Base-by-base conservation (phyloP, 192 early-diverging fungal species). In the Ramicandelaber brevisporus region DNA sequence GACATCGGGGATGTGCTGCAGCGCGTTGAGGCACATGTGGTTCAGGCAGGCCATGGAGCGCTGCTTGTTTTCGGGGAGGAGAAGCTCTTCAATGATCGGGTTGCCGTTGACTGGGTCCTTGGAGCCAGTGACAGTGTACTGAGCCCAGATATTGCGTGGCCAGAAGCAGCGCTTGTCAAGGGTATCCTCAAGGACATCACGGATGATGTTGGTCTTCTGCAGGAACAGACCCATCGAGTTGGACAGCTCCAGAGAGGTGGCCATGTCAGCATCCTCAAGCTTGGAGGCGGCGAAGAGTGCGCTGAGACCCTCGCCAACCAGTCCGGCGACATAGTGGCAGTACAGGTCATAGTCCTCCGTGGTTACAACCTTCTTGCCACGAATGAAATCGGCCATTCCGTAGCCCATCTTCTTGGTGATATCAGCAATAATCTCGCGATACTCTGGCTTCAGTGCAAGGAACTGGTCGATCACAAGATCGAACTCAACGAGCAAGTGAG, bases 191-290 rank as follows among this genome's bases (percentile, higher is more conserved):
- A 75, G 50, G 41, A 75, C 93, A 50, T 99, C 93, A 19, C 92
- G 83, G 18, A 78, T 73, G 29, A 99, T 99, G 47, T 99, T 99
- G 20, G 75, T 73, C 61, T 96, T 96, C 67, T 99, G 93, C 40
- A 99, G 57, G 50, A 99, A 96, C 29, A 83, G 59, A 17, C 93
- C 93, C 88, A 99, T 96, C 21, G 73, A 69, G 51, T 95, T 90
- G 37, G 88, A 61, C 37, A 65, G 44, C 12, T 46, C 50, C 15
- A 45, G 57, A 6, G 53, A 40, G 15, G 60, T 45, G n/a, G 54
- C 44, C 9, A 71, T 33, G 3, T 40, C 17, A 23, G 46, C 41
- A 37, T 57, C 54, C 58, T 93, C 86, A 20, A 92, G 65, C 5
- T 73, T 73, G 14, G 74, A 78, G 8, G 65, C 78, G 13, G 61